These are phyloP conservation scores for Pichia insulana DNA, from an alignment of 805 yeast genomes.

Conservation along the genomic window DNA sequence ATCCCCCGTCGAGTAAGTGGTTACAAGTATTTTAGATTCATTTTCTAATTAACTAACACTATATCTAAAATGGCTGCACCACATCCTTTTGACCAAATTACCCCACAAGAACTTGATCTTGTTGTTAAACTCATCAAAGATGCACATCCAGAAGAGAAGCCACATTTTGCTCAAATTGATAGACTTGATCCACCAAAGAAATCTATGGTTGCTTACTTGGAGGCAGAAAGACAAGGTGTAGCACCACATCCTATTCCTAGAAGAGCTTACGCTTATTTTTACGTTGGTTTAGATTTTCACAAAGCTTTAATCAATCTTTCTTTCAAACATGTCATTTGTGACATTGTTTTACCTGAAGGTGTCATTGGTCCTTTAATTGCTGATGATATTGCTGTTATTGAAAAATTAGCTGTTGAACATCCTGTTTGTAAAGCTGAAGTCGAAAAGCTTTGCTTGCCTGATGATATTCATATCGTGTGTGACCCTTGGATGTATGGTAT, in stretches of 20 bases:
- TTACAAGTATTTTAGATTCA: neutral
- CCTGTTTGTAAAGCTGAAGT: slow-evolving; percentile 57
- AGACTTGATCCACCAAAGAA: slow-evolving; percentile 73
- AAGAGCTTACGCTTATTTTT: slow-evolving; percentile 61
- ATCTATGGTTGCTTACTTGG: slow-evolving; percentile 57
- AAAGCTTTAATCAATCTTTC: slow-evolving; percentile 67
- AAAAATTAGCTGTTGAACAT: slow-evolving; percentile 40
- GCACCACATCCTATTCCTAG: slow-evolving; percentile 55
- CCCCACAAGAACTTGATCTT: slow-evolving; percentile 48
- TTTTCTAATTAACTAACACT: neutral
- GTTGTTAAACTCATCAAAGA: slow-evolving; percentile 57
- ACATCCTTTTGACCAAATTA: slow-evolving; percentile 31
- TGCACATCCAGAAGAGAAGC: slow-evolving; percentile 42
- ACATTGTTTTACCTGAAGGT: slow-evolving; percentile 48
- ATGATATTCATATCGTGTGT: slow-evolving; percentile 41
- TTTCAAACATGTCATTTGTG: slow-evolving; percentile 51
- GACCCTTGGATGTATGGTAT: slow-evolving; percentile 89
- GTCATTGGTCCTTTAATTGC: slow-evolving; percentile 65
- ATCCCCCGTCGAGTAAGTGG: no score
- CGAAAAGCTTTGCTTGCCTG: slow-evolving; percentile 57
- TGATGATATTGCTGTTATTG: slow-evolving; percentile 50
- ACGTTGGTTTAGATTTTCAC: slow-evolving; percentile 44
- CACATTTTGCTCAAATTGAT: slow-evolving; percentile 61
- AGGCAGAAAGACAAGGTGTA: slow-evolving; percentile 52
- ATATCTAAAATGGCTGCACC: slow-evolving; percentile 7